Base-by-base conservation (phyloP, 768 basidiomycete species). In the Coprinopsis cinerea region DNA sequence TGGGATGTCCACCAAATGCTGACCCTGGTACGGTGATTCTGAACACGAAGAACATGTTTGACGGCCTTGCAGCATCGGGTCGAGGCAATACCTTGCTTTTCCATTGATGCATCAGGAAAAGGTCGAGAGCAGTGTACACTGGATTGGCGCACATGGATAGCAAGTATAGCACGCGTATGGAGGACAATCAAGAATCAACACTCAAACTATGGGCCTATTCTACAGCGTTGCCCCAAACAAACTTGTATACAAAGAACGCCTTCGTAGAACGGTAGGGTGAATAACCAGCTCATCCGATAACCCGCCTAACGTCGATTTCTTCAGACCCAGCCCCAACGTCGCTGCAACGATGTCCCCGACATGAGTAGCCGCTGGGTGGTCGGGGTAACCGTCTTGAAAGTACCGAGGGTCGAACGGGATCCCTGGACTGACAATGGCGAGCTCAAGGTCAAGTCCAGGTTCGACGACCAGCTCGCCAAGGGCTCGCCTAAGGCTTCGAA, bases 241-340 rank as follows among this genome's bases (percentile, higher is more conserved):
- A 34, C 30, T n/a, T n/a, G 30, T 9, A 34, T 9, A n/a, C 30
- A 48, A 18, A 11, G 47, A 37, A 17, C 23, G 9, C 35, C 36
- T 25, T 15, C 39, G 25, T 3, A 49, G 22, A 22, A 49, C 34
- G 14, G n/a, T 25, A 13, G 48, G 48, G 14, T 41, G 23, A 27
- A 39, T 18, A 2, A 49, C 25, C 7, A 49, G 15, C 27, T 26
- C 20, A n/a, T 42, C 17, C 2, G 18, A 14, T n/a, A n/a, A n/a
- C 36, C 24, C 47, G 2, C 10, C 13, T 1, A 32, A 32, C 25
- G 37, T 26, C 5, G 34, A 9, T 26, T 15, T 39, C 40, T 40
- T 49, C 27, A 49, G 14, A 3, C 48, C 48, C 3, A 49, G 25
- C 39, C 27, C 40, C 13, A 23, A 41, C 20, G 48, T 49, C 14